These are phyloP conservation scores for Ophiostoma sp. DNA, from an alignment of 2,329 filamentous ascomycete genomes.

Conservation along the genomic window DNA sequence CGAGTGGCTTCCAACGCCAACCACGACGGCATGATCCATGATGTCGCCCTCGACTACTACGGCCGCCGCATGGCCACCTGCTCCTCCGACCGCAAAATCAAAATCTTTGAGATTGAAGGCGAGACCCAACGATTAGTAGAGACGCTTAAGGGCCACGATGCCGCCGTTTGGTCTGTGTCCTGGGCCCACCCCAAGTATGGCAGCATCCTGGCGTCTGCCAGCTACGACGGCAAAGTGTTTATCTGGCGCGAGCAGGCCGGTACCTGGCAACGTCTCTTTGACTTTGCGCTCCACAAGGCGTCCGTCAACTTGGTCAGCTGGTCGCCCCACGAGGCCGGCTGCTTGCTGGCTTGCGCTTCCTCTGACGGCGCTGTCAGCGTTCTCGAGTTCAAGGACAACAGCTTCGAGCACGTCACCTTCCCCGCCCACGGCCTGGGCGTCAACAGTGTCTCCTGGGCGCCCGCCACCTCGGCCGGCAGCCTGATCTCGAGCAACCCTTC, in stretches of 20 bases:
- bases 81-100: conserved; percentile 97
- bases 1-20: conserved; percentile 77
- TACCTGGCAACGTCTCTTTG: conserved; percentile 83
- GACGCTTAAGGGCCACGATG: conserved; percentile 95
- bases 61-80: conserved; percentile 94
- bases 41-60: conserved; percentile 98
- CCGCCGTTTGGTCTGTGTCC: conserved; percentile 94
- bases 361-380: conserved; percentile 92
- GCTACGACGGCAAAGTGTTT: conserved; percentile 96
- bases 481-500: conserved; percentile 71
- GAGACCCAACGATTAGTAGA: conserved; percentile 87
- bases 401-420: conserved; percentile 86
- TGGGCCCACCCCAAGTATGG: conserved; percentile 99
- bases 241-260: conserved; percentile 91
- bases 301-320: conserved; percentile 96
- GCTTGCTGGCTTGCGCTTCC: conserved; percentile 89
- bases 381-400: conserved; percentile 87
- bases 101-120: conserved; percentile 97
- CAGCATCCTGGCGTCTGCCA: conserved; percentile 92
- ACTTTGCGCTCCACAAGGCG: conserved; percentile 90
- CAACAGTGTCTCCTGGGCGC: conserved; percentile 95
- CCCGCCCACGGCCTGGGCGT: conserved; percentile 90
- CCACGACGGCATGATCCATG: conserved; percentile 99
- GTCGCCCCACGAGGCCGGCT: conserved; percentile 96
- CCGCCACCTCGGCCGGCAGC: conserved; percentile 78